Conservation (phyloP, 352 stramenopile species). For the Globisporangium recalcitrans region DNA sequence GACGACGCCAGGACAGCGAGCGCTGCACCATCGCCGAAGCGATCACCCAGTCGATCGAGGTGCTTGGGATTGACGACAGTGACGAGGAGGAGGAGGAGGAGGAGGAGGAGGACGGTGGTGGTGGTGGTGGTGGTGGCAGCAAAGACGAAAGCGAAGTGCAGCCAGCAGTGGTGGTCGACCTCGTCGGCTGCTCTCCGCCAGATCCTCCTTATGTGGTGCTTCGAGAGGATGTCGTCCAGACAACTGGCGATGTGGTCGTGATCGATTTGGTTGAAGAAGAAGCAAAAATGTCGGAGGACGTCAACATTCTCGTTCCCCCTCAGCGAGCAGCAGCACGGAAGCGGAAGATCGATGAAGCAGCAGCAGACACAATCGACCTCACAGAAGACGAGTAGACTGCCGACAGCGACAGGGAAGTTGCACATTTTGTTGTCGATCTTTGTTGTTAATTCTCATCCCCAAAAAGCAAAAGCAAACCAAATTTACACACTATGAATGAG, state of each 20-base stretch:
- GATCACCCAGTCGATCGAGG: constrained; percentile 23
- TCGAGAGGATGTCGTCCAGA: neutral
- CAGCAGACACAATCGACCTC: constrained; percentile 24
- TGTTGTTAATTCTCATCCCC: neutral
- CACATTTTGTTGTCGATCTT: neutral
- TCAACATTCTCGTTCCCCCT: neutral
- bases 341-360: neutral
- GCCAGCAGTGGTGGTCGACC: neutral
- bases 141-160: neutral
- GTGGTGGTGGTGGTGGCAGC: neutral
- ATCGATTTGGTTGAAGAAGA: constrained; percentile 20
- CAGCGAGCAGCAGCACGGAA: neutral
- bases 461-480: constrained; percentile 2
- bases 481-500: constrained; percentile 4
- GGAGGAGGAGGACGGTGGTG: too few species aligned
- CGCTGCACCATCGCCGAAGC: constrained; percentile 20
- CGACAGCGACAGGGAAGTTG: constrained; percentile 1
- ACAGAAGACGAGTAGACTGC: constrained; percentile 12
- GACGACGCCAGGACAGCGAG: constrained; percentile 37
- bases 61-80: constrained; percentile 46
- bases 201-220: neutral
- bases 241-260: neutral
- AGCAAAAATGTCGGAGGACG: neutral
- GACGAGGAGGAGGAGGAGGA: constrained; percentile 41
- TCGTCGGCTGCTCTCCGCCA: neutral